phyloP scores from a whole-genome alignment of 768 basidiomycete genomes.

The Tylopilus intermedius region DNA sequence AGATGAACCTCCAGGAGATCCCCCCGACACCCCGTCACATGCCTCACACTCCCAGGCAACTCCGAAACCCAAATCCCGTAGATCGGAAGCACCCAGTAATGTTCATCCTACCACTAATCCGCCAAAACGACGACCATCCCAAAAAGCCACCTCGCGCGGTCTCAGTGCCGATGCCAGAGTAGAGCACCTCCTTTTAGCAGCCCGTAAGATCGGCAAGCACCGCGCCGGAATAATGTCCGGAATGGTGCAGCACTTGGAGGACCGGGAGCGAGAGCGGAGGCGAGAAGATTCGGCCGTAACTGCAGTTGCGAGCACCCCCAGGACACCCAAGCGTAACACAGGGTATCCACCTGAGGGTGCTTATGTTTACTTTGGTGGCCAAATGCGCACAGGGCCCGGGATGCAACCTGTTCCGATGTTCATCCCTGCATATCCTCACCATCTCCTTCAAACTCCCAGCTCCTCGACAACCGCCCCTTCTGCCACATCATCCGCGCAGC shows the following conservation, averaged over 20 bases:
- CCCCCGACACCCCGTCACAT: conserved; percentile 16
- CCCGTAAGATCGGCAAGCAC: conserved; percentile 61
- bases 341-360: conserved; percentile 22
- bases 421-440: conserved; percentile 26
- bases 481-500: conserved; percentile 18
- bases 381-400: conserved; percentile 24
- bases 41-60: conserved; percentile 15
- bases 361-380: conserved; percentile 28
- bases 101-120: conserved; percentile 6
- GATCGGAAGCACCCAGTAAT: conserved; percentile 15
- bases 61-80: conserved; percentile 20
- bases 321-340: conserved; percentile 27
- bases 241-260: conserved; percentile 35
- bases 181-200: conserved; percentile 68
- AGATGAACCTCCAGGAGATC: conserved; percentile 23
- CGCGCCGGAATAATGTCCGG: conserved; percentile 56
- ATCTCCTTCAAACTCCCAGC: conserved; percentile 28
- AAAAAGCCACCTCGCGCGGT: conserved; percentile 27
- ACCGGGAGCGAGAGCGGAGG: conserved; percentile 27
- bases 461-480: conserved; percentile 31
- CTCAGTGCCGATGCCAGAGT: conserved; percentile 59
- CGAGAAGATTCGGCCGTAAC: conserved; percentile 24
- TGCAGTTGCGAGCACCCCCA: conserved; percentile 19
- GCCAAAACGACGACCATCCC: conserved; percentile 25
- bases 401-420: conserved; percentile 29